Conservation (phyloP, 2,329 filamentous ascomycete genomes). For the Parasarocladium wereldwijsianum region DNA sequence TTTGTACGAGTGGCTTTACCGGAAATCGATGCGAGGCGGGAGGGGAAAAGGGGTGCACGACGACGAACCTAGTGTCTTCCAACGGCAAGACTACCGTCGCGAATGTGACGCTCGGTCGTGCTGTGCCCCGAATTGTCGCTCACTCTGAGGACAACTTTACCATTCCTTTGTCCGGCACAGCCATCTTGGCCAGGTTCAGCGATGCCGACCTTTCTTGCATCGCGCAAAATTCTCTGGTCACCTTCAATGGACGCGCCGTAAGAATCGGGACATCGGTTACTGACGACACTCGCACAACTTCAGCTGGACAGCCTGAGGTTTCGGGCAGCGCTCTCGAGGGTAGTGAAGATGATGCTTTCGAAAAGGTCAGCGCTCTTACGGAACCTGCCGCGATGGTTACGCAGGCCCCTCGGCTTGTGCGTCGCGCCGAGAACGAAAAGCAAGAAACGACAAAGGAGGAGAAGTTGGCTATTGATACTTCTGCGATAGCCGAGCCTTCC, state of each 20-base stretch:
- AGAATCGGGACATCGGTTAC: conserved; percentile 17
- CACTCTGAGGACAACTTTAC: conserved; percentile 54
- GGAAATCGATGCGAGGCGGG: conserved; percentile 34
- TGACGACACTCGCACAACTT: conserved; percentile 7
- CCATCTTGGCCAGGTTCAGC: conserved; percentile 65
- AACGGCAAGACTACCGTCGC: conserved; percentile 23
- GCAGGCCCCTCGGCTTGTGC: not conserved
- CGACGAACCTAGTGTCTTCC: conserved; percentile 27
- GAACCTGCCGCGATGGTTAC: conserved; percentile 1
- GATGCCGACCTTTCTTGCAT: conserved; percentile 62
- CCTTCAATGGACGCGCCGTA: conserved; percentile 50
- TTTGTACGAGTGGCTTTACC: conserved; percentile 81
- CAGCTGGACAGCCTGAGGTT: not conserved
- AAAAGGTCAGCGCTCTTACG: conserved; percentile 1
- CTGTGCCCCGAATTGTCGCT: conserved; percentile 60
- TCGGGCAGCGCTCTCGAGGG: not conserved
- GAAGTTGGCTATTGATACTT: not conserved
- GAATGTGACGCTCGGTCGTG: conserved; percentile 69
- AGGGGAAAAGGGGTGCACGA: conserved; percentile 36
- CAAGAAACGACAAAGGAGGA: not conserved
- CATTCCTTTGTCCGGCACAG: conserved; percentile 55
- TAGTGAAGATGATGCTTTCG: not conserved
- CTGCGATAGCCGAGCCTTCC: not conserved
- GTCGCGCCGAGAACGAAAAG: conserved; percentile 1
- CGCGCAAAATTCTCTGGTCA: conserved; percentile 75